phyloP scores from a whole-genome alignment of 2,329 filamentous ascomycete genomes.

The Cercospora sp. region DNA sequence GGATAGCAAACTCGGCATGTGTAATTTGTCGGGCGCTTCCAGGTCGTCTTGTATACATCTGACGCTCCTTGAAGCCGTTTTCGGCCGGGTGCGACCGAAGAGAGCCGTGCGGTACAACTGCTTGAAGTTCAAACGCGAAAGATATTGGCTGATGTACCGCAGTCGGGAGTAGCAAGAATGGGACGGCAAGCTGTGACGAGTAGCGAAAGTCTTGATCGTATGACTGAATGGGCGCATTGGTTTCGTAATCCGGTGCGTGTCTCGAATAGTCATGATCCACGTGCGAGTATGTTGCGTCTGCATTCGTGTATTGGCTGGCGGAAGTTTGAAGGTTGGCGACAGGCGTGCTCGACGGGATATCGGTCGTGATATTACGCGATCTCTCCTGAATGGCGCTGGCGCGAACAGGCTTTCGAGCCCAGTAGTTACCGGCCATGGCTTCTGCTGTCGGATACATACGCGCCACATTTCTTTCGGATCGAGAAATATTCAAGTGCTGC shows the following conservation, averaged over 20 bases:
- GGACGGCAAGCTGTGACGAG: neutral
- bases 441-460: neutral
- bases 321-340: neutral
- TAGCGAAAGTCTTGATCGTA: neutral
- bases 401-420: neutral
- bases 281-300: neutral
- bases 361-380: neutral
- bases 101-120: neutral
- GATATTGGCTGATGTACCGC: neutral
- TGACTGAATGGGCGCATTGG: neutral
- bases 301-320: neutral
- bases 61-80: neutral
- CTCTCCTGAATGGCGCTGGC: neutral
- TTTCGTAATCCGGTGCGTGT: neutral
- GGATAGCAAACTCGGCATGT: neutral
- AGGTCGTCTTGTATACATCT: neutral
- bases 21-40: slow-evolving; percentile 1
- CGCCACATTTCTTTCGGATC: neutral
- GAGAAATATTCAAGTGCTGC: neutral
- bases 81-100: neutral
- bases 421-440: neutral
- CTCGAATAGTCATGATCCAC: neutral
- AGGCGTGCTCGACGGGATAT: neutral
- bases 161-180: slow-evolving; percentile 7
- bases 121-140: slow-evolving; percentile 10